phyloP scores from a whole-genome alignment of 2,329 filamentous ascomycete species.

The Fusarium compactum region DNA sequence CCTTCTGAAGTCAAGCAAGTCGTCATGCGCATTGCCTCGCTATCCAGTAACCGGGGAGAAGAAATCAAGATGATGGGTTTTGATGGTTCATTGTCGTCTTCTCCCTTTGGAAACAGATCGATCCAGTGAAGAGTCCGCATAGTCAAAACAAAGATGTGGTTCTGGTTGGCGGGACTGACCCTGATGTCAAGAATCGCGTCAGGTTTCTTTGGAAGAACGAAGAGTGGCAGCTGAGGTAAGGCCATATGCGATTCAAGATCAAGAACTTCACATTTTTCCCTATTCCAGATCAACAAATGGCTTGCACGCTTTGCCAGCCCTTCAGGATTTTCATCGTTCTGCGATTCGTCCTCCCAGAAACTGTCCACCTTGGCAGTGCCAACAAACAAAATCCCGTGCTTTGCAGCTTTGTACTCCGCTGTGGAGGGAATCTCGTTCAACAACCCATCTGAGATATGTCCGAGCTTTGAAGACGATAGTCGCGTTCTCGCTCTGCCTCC shows the following conservation, averaged over 20 bases:
- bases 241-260: conserved; percentile 52
- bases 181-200: conserved; percentile 68
- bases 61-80: conserved; percentile 46
- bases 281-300: conserved; percentile 55
- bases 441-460: conserved; percentile 59
- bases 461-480: conserved; percentile 55
- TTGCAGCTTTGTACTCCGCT: conserved; percentile 49
- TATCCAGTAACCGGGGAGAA: conserved; percentile 48
- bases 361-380: conserved; percentile 46
- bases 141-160: conserved; percentile 71
- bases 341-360: conserved; percentile 34
- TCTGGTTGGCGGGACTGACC: conserved; percentile 58
- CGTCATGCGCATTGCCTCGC: conserved; percentile 48
- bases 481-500: conserved; percentile 54
- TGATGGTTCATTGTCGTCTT: conserved; percentile 6
- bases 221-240: conserved; percentile 46
- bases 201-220: conserved; percentile 44
- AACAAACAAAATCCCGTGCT: conserved; percentile 60
- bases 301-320: conserved; percentile 32
- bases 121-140: conserved; percentile 63
- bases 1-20: conserved; percentile 44
- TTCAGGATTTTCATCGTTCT: conserved; percentile 15
- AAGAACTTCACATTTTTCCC: conserved; percentile 51
- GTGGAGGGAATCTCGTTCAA: conserved; percentile 50
- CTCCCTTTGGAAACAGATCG: conserved; percentile 50